Evolutionary conservation across 352 stramenopile genomes (phyloP), one percentile per base, ranked within the genome.

Genomic region (Globisporangium spiculum): DNA sequence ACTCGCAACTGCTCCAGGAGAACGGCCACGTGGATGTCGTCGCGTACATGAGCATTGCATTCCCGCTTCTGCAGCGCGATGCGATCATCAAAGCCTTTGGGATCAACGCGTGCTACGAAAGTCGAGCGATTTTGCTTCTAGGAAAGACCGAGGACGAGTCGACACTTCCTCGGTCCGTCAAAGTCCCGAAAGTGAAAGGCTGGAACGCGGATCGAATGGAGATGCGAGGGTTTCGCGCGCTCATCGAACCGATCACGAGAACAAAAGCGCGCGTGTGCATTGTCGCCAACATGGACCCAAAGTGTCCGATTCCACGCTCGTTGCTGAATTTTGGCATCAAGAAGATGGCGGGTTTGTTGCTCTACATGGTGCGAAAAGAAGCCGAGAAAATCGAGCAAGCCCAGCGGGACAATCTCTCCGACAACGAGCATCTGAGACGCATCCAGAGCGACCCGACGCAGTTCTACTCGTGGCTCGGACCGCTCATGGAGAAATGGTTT

Each of bases 291-390:
- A 76, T 95, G 34, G 83, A 95, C 57, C 85, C 85, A 1, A 93
- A 93, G 59, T 93, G 84, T 55, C 77, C 85, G 1, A 76, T 95
- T 46, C 87, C 87, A 4, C 83, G 82, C 64, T 65, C 77, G 20
- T 67, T 95, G 66, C 66, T 95, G 34, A 95, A 95, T 66, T 93
- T 92, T 75, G 78, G 76, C 1, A 89, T 93, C 65, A 95, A 95
- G 71, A 95, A 95, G 65, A 77, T 92, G 44, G 87, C 87, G 16
- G 87, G 87, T 0, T 77, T 95, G 34, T 48, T 95, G 63, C 72
- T 93, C 24, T 93, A 89, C 58, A 69, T 95, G 24, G 78, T 95
- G 22, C 78, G 83, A 6, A 87, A 88, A 64, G 85, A 95, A 70
- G 84, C 87, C 16, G 82, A 93, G 63, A 95, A 90, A 65, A 91